These are phyloP conservation scores for Aspergillus alliaceus DNA, from an alignment of 2,329 filamentous ascomycete species.

Conservation along the genomic window DNA sequence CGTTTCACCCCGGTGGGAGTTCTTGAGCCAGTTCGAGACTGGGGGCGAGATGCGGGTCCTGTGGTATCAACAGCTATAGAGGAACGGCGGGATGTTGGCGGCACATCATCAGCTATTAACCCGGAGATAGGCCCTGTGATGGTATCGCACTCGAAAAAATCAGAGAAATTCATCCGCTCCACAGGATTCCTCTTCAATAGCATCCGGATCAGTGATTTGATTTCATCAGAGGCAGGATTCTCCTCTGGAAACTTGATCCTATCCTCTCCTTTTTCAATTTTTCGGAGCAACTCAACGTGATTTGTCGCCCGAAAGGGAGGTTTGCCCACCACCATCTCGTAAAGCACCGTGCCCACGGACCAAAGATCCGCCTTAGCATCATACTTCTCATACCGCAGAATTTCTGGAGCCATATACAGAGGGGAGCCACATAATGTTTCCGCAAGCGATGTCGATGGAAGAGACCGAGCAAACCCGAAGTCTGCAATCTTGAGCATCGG, in stretches of 20 bases:
- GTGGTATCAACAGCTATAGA: slow-evolving; percentile 16
- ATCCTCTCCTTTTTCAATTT: slow-evolving; percentile 87
- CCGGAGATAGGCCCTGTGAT: slow-evolving; percentile 76
- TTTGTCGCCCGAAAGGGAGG: slow-evolving; percentile 91
- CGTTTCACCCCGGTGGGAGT: slow-evolving; percentile 16
- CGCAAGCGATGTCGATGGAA: slow-evolving; percentile 86
- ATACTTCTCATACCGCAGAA: slow-evolving; percentile 94
- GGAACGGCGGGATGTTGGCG: slow-evolving; percentile 26
- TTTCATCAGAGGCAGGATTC: slow-evolving; percentile 66
- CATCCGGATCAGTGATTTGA: slow-evolving; percentile 77
- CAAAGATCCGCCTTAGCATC: slow-evolving; percentile 95
- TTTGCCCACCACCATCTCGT: slow-evolving; percentile 89
- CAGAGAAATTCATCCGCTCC: slow-evolving; percentile 80
- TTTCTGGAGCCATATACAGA: slow-evolving; percentile 98
- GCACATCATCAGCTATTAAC: slow-evolving; percentile 73
- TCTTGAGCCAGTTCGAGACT: slow-evolving; percentile 17
- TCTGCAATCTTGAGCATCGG: slow-evolving; percentile 98
- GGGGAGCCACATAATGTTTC: slow-evolving; percentile 97
- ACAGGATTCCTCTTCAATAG: slow-evolving; percentile 83
- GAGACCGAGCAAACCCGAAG: slow-evolving; percentile 93
- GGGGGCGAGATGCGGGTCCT: slow-evolving; percentile 14
- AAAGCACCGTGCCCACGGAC: slow-evolving; percentile 94
- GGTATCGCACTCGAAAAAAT: slow-evolving; percentile 76
- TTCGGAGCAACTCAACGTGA: slow-evolving; percentile 88
- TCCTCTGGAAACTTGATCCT: slow-evolving; percentile 79